Percentiles rank a stretch among this genome's conserved stretches.
These are phyloP conservation scores for Harrya chromipes DNA, from an alignment of 768 basidiomycete genomes.

Conservation along the genomic window DNA sequence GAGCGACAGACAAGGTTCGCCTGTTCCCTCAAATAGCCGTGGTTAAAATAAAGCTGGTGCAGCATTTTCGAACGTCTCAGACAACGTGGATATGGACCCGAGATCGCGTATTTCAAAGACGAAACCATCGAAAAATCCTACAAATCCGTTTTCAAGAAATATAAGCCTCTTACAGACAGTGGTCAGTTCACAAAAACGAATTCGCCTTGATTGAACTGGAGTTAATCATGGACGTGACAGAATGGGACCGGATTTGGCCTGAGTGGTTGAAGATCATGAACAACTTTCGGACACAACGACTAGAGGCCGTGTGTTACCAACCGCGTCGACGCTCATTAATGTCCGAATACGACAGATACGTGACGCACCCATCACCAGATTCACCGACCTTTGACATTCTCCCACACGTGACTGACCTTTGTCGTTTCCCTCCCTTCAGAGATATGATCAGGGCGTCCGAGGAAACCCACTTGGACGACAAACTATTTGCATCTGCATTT, in stretches of 20 bases:
- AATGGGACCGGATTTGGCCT: constrained; percentile 7
- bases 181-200: constrained; percentile 1
- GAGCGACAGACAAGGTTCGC: constrained; percentile 10
- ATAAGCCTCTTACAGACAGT: constrained; percentile 10
- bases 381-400: constrained; percentile 4
- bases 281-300: background rate
- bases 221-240: background rate
- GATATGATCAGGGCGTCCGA: constrained; percentile 6
- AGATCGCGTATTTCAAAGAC: constrained; percentile 3
- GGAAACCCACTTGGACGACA: background rate
- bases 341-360: constrained; percentile 9
- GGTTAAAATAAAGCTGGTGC: background rate
- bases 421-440: constrained; percentile 11
- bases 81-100: constrained; percentile 12
- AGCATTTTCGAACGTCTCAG: constrained; percentile 19
- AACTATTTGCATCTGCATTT: constrained; percentile 10
- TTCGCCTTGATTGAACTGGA: background rate
- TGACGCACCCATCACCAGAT: constrained; percentile 4
- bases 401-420: constrained; percentile 15
- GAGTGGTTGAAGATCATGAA: constrained; percentile 1
- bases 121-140: background rate
- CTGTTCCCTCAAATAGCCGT: background rate
- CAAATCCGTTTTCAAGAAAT: constrained; percentile 6
- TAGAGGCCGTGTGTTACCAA: constrained; percentile 1
- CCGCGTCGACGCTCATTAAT: constrained; percentile 8